phyloP scores from a whole-genome alignment of 2,329 filamentous ascomycete genomes.

The Periconia digitata region DNA sequence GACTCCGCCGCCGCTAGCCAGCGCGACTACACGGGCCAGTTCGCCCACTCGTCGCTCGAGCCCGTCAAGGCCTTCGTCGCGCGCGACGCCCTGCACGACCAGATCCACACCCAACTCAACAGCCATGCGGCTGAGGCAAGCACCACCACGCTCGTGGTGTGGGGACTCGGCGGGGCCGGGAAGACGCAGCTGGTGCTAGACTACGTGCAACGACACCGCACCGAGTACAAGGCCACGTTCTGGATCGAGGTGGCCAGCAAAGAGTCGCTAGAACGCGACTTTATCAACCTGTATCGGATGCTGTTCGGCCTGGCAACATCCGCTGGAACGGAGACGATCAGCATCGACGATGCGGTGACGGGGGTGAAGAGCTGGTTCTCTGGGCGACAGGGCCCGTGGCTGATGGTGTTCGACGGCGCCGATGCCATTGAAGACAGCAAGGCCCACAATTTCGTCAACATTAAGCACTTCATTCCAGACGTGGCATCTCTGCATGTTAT shows the following conservation, averaged over 20 bases:
- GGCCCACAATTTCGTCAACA: conserved; percentile 10
- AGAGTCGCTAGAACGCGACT: conserved; percentile 24
- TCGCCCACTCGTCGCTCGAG: conserved; percentile 11
- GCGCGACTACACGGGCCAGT: conserved; percentile 3
- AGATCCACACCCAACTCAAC: conserved; percentile 11
- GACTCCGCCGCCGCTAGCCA: neutral
- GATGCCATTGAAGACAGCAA: conserved; percentile 17
- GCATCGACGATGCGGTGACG: conserved; percentile 16
- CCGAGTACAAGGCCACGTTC: conserved; percentile 20
- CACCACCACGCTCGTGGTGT: conserved; percentile 10
- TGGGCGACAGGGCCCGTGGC: conserved; percentile 10
- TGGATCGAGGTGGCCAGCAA: conserved; percentile 24
- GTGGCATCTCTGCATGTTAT: conserved; percentile 12
- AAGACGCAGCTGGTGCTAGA: conserved; percentile 22
- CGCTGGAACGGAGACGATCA: conserved; percentile 6
- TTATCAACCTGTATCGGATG: conserved; percentile 15
- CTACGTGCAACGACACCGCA: conserved; percentile 17
- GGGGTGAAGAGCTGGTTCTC: conserved; percentile 20
- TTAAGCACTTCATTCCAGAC: conserved; percentile 17
- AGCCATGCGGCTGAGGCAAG: conserved; percentile 3
- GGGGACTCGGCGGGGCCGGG: conserved; percentile 22
- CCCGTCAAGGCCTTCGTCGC: conserved; percentile 12
- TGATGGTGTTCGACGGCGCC: conserved; percentile 22
- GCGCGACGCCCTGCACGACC: conserved; percentile 11
- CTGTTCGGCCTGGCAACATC: conserved; percentile 9